Conservation (phyloP, 129 eudicot species). For the Lonicera japonica region DNA sequence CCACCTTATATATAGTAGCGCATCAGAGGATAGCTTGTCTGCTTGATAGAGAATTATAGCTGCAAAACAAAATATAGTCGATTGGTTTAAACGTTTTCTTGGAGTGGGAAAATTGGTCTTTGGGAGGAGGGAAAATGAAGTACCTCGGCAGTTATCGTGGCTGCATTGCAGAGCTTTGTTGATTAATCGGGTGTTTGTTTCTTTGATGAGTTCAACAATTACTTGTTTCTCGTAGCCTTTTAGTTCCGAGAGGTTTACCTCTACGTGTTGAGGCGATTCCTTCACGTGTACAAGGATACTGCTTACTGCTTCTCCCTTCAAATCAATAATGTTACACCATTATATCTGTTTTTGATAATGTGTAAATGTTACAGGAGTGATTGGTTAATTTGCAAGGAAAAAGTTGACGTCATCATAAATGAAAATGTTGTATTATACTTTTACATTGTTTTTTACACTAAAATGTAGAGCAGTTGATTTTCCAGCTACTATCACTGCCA, state of each 20-base stretch:
- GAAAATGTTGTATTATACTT: too few relatives aligned
- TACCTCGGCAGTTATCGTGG: slow-evolving; percentile 57
- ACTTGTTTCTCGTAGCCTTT: slow-evolving; percentile 83
- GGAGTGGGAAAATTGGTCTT: too few relatives aligned
- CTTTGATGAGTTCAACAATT: slow-evolving; percentile 64
- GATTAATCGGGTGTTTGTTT: slow-evolving; percentile 30
- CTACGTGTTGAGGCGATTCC: slow-evolving; percentile 62
- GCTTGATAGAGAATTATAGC: slow-evolving; percentile 72
- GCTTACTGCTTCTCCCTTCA: slow-evolving; percentile 66
- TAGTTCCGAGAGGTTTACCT: slow-evolving; percentile 64
- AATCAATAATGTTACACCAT: neutral
- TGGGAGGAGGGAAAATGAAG: neutral
- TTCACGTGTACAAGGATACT: slow-evolving; percentile 60
- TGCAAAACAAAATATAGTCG: slow-evolving; percentile 20
- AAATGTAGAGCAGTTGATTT: too few relatives aligned
- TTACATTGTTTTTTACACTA: too few relatives aligned
- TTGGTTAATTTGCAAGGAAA: too few relatives aligned
- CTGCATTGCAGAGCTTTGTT: slow-evolving; percentile 9
- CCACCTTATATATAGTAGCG: slow-evolving; percentile 61
- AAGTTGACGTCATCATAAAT: too few relatives aligned
- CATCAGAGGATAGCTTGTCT: slow-evolving; percentile 71
- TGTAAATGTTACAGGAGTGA: too few relatives aligned
- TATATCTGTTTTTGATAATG: too few relatives aligned
- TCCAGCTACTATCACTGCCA: too few relatives aligned
- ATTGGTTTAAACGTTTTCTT: slow-evolving; percentile 3